A percentile compares a stretch with the other conserved stretches of the same genome.
phyloP scores from a whole-genome alignment of 75 land plant genomes.

The Cunninghamia lanceolata region DNA sequence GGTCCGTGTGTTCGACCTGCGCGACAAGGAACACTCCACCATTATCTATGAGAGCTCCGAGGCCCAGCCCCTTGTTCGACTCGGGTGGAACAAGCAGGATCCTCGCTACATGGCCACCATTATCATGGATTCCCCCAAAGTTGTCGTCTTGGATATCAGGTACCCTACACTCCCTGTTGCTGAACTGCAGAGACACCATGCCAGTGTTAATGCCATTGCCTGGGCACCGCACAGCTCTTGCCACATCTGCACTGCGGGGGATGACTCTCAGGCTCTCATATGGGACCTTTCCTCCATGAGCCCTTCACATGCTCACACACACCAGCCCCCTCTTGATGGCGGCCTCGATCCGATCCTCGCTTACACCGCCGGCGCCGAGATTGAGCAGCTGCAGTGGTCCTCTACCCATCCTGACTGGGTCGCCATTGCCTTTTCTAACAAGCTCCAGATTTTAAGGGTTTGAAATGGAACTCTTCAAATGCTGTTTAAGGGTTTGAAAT shows the following conservation, averaged over 20 bases:
- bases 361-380: constrained; percentile 67
- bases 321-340: constrained; percentile 49
- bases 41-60: constrained; percentile 65
- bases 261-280: constrained; percentile 69
- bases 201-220: constrained; percentile 62
- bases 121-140: constrained; percentile 65
- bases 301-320: constrained; percentile 43
- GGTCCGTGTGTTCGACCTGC: constrained; percentile 59
- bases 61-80: constrained; percentile 55
- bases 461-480: too few relatives aligned
- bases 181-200: constrained; percentile 70
- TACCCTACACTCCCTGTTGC: constrained; percentile 63
- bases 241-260: constrained; percentile 75
- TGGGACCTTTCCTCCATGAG: constrained; percentile 79
- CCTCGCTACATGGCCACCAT: constrained; percentile 77
- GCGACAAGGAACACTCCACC: constrained; percentile 72
- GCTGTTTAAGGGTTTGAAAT: too few relatives aligned
- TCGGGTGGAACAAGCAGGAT: constrained; percentile 77
- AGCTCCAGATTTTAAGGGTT: constrained; percentile 63
- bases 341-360: constrained; percentile 66
- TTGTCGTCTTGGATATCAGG: constrained; percentile 63
- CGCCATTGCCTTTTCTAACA: constrained; percentile 63
- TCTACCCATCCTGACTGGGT: constrained; percentile 71
- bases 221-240: constrained; percentile 78
- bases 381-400: constrained; percentile 78